These are phyloP conservation scores for Heteromeles arbutifolia DNA, from an alignment of 306 rosid species.

Conservation along the genomic window DNA sequence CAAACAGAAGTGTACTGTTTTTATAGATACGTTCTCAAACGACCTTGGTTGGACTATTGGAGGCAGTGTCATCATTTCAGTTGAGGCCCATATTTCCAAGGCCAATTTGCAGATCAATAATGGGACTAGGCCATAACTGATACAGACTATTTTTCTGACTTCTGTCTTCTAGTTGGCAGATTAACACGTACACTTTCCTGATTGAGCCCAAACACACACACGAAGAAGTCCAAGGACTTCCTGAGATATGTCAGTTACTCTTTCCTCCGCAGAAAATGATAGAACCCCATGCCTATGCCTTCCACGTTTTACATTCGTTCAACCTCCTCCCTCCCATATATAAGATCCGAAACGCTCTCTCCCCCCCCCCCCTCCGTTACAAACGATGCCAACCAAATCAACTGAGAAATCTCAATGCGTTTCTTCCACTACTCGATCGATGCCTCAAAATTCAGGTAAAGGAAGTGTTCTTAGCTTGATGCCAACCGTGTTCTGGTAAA, in stretches of 20 bases:
- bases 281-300: not conserved
- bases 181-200: not conserved
- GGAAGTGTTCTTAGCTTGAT: conserved; percentile 2
- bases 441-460: not conserved
- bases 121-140: not conserved
- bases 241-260: not conserved
- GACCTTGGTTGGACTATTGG: not conserved
- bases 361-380: not conserved
- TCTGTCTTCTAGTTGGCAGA: not conserved
- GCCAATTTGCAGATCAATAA: not conserved
- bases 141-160: not conserved
- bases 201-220: not conserved
- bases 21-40: not conserved
- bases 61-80: not conserved
- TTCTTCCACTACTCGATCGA: not conserved
- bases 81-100: not conserved
- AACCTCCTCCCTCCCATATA: not conserved
- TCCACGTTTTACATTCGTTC: not conserved
- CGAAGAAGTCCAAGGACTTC: not conserved
- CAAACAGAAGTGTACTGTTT: too few species aligned
- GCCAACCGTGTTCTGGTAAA: not conserved
- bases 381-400: not conserved
- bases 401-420: not conserved
- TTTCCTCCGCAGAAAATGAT: not conserved
- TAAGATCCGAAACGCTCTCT: not conserved